Conservation (phyloP, 345 rosid genomes). For the Hibiscus syriacus region DNA sequence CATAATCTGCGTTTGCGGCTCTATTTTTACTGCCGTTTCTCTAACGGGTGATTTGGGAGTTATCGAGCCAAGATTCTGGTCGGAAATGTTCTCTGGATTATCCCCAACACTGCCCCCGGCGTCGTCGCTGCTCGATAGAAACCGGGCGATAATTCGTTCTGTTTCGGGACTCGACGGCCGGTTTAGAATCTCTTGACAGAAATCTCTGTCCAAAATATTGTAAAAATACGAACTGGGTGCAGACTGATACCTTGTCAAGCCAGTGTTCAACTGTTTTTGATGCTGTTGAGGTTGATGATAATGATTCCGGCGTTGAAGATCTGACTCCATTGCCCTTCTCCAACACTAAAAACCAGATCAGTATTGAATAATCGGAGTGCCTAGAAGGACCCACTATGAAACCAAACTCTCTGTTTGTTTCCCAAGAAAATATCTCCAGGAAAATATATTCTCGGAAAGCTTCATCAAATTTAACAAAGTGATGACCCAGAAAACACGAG, state of each 20-base stretch:
- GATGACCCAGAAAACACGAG: too few species aligned
- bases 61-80: background rate
- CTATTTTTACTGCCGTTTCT: constrained; percentile 15
- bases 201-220: constrained; percentile 30
- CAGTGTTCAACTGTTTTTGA: constrained; percentile 37
- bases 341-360: background rate
- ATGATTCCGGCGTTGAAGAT: too few species aligned
- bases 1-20: constrained; percentile 23
- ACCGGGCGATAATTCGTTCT: constrained; percentile 46
- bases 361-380: background rate
- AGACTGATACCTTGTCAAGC: constrained; percentile 54
- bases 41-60: constrained; percentile 26
- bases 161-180: constrained; percentile 64
- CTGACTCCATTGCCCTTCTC: constrained; percentile 45
- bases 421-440: background rate
- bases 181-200: constrained; percentile 47
- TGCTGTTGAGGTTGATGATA: constrained; percentile 34
- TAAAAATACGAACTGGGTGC: constrained; percentile 61
- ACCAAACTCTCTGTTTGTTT: constrained; percentile 4
- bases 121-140: constrained; percentile 35
- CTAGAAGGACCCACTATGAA: constrained; percentile 2
- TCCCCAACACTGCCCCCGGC: constrained; percentile 34
- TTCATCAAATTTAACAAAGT: too few species aligned
- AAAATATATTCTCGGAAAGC: background rate
- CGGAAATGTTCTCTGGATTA: constrained; percentile 18